phyloP scores from a whole-genome alignment of 306 rosid genomes.

The Prunus mongolica region DNA sequence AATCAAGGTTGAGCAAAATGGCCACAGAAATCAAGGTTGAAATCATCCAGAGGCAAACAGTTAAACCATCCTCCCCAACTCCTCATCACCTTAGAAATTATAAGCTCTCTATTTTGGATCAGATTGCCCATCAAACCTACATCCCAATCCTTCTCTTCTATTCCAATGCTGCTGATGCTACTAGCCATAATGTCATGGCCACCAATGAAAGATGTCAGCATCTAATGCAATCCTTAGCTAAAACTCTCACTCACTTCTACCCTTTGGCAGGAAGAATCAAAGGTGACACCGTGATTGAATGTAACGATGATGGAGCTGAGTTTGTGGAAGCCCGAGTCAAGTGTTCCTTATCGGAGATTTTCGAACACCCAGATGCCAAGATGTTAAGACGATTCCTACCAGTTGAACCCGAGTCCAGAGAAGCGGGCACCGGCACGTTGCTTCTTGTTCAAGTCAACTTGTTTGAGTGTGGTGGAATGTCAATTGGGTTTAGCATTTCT shows the following conservation, averaged over 20 bases:
- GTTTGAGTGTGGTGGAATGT: neutral
- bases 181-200: neutral
- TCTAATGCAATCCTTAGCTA: slow-evolving; percentile 41
- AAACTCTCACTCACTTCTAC: slow-evolving; percentile 39
- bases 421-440: slow-evolving; percentile 13
- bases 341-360: slow-evolving; percentile 15
- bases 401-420: neutral
- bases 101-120: slow-evolving; percentile 25
- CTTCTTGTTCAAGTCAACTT: slow-evolving; percentile 31
- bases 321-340: slow-evolving; percentile 23
- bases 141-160: slow-evolving; percentile 25
- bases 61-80: slow-evolving; percentile 32
- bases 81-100: slow-evolving; percentile 16
- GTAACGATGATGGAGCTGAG: slow-evolving; percentile 41
- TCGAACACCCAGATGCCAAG: slow-evolving; percentile 11
- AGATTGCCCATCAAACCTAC: slow-evolving; percentile 3
- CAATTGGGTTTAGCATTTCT: neutral
- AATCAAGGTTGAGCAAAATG: neutral
- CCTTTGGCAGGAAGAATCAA: slow-evolving; percentile 45
- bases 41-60: slow-evolving; percentile 4
- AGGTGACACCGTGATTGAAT: slow-evolving; percentile 27
- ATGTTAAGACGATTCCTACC: slow-evolving; percentile 25
- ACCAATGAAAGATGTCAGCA: neutral
- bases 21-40: slow-evolving; percentile 7
- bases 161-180: neutral